Evolutionary conservation across 768 basidiomycete genomes (phyloP), one percentile per base, ranked within the genome.

Genomic region (Clitopilus hobsonii): DNA sequence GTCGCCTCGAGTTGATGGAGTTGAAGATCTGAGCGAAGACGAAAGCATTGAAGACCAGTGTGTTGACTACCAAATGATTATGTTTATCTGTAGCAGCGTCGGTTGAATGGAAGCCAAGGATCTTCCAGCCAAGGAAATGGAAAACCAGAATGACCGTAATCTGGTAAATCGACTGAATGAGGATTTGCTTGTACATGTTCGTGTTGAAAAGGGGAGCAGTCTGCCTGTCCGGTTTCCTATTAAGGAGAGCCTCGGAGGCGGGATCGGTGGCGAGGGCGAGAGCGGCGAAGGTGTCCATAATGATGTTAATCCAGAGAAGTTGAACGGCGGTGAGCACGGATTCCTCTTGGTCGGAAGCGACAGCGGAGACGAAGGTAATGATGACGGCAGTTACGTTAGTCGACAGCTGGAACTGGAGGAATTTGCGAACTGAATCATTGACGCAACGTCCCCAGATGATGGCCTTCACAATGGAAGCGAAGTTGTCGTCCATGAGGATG

Each of bases 371-470:
- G 62, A 93, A 95, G 10, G 96, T 98, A 65, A 98, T 88, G 55
- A 95, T 70, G 49, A 99, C 95, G 27, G 97, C 97, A 5, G 94
- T 94, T 57, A 98, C 84, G 75, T 99, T 99, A 63, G 91, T 91
- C 18, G 90, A 91, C 57, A 92, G 79, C 71, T 94, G 94, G 80
- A 97, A 97, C 74, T 98, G 96, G 56, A 99, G 67, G 75, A 98
- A 99, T 75, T 98, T 99, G 67, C 89, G 86, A 51, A 98, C 97
- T 0, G 95, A 86, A 64, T 99, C 97, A 69, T 98, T 99, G 58
- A 99, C 96, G 64, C 94, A 96, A 49, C 97, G 91, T 38, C 97
- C 97, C 96, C 97, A 98, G 78, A 97, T 94, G 62, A 98, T 97
- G 54, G 97, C 97, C 62, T 93, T 88, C 61, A 98, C 93, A 64